Percentiles rank a stretch among this genome's conserved stretches.
These are phyloP conservation scores for Parathielavia appendiculata DNA, from an alignment of 495 filamentous ascomycete genomes.

Conservation along the genomic window DNA sequence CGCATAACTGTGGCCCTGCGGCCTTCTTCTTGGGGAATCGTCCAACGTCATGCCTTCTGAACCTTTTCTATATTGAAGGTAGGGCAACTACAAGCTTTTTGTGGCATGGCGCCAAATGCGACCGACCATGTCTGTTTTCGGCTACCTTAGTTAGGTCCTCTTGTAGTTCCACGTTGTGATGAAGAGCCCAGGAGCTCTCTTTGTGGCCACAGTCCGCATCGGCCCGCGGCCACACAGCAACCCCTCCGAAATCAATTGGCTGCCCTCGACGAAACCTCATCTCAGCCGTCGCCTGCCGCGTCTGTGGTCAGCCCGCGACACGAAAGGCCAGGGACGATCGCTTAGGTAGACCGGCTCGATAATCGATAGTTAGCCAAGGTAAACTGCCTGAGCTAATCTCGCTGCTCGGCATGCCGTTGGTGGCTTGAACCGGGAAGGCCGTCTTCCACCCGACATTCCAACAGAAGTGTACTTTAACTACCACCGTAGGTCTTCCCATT, in stretches of 20 bases:
- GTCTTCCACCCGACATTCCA: no score
- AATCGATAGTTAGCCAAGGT: background rate
- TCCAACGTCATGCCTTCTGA: background rate
- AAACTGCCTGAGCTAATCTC: background rate
- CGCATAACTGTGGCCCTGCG: constrained; percentile 13
- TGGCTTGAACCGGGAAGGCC: no score
- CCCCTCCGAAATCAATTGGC: background rate
- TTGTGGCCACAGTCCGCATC: background rate
- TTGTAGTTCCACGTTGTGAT: background rate
- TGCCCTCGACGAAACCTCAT: background rate
- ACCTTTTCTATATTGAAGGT: no score
- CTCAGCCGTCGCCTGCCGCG: constrained; percentile 11
- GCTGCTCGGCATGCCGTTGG: constrained; percentile 1
- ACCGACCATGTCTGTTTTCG: constrained; percentile 2
- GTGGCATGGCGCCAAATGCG: constrained; percentile 6
- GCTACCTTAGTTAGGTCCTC: no score
- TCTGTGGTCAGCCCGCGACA: background rate
- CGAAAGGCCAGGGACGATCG: background rate
- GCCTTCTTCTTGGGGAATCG: constrained; percentile 2
- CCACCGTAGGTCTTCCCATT: background rate
- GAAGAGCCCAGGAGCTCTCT: background rate
- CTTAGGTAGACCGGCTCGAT: constrained; percentile 9
- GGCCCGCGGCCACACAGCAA: background rate
- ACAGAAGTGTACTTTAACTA: background rate
- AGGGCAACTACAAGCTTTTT: background rate